Evolutionary conservation across 176 grass and related monocot species (phyloP).

Genomic region (Saccharum spontaneum): DNA sequence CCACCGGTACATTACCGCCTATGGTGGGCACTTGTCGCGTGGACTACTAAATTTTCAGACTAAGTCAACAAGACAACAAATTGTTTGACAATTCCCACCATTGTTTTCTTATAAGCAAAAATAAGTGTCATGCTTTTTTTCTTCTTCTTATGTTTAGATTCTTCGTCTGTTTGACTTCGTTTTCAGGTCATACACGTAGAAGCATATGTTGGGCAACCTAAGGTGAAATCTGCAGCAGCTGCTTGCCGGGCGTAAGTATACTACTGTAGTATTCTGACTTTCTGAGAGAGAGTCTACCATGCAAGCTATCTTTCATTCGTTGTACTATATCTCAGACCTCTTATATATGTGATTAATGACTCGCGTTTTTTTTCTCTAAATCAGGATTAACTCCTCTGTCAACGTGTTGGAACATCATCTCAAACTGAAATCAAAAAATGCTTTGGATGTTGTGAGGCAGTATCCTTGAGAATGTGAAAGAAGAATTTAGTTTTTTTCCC

Average conservation of each 20-base stretch:
- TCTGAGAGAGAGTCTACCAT: neutral
- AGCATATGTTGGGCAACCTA: conserved; percentile 69
- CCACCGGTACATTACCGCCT: neutral
- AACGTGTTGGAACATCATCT: conserved; percentile 71
- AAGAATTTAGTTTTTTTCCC: neutral
- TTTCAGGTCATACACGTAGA: conserved; percentile 75
- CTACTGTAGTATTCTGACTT: neutral
- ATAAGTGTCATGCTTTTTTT: neutral
- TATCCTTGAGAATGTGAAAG: conserved; percentile 56
- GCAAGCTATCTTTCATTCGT: neutral
- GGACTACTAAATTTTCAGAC: neutral
- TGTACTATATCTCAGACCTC: neutral
- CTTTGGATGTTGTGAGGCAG: conserved; percentile 66
- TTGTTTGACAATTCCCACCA: neutral
- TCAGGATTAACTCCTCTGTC: conserved; percentile 84
- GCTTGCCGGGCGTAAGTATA: conserved; percentile 72
- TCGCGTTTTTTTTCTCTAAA: neutral
- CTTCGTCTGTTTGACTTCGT: neutral
- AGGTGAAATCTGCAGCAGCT: conserved; percentile 84
- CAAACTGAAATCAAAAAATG: conserved; percentile 64
- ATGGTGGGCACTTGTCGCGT: neutral
- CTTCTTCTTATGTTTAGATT: neutral
- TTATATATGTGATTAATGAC: conserved; percentile 1
- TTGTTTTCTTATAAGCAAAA: neutral
- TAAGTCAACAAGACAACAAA: neutral